Conservation (phyloP, 129 eudicot genomes). For the Flaveria trinervia region DNA sequence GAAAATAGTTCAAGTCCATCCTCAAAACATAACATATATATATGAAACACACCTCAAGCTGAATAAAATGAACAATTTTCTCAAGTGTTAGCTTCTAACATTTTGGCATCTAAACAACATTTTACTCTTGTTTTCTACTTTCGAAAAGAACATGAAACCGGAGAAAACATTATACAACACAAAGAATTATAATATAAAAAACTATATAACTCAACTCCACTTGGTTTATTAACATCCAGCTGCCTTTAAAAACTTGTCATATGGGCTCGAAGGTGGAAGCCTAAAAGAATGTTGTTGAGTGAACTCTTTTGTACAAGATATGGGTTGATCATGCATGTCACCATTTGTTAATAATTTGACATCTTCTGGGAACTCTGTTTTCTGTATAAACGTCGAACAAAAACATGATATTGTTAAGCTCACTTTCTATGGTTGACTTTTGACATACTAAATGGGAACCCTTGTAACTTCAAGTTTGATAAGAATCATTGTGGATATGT, state of each 20-base stretch:
- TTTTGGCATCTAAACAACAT: slow-evolving; percentile 24
- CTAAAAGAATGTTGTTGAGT: slow-evolving; percentile 65
- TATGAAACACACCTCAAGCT: slow-evolving; percentile 14
- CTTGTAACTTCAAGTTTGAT: neutral
- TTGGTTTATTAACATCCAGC: slow-evolving; percentile 65
- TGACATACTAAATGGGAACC: neutral
- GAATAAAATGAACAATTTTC: neutral
- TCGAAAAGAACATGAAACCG: slow-evolving; percentile 6
- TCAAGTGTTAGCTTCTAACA: slow-evolving; percentile 7
- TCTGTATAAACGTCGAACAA: slow-evolving; percentile 23
- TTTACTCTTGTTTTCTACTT: slow-evolving; percentile 28
- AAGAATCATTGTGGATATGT: neutral
- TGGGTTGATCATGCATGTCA: slow-evolving; percentile 41
- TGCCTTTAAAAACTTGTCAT: slow-evolving; percentile 80
- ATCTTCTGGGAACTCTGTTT: slow-evolving; percentile 37
- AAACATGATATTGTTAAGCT: neutral
- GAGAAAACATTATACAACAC: slow-evolving; percentile 18
- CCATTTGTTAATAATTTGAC: slow-evolving; percentile 25
- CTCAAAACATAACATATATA: slow-evolving; percentile 14
- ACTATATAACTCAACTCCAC: slow-evolving; percentile 4
- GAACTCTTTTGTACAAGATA: slow-evolving; percentile 42
- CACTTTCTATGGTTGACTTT: neutral
- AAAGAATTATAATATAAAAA: slow-evolving; percentile 12
- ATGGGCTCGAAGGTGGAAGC: slow-evolving; percentile 89
- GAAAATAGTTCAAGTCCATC: neutral